phyloP scores from a whole-genome alignment of 2,329 filamentous ascomycete genomes.

The Hirsutella rhossiliensis region DNA sequence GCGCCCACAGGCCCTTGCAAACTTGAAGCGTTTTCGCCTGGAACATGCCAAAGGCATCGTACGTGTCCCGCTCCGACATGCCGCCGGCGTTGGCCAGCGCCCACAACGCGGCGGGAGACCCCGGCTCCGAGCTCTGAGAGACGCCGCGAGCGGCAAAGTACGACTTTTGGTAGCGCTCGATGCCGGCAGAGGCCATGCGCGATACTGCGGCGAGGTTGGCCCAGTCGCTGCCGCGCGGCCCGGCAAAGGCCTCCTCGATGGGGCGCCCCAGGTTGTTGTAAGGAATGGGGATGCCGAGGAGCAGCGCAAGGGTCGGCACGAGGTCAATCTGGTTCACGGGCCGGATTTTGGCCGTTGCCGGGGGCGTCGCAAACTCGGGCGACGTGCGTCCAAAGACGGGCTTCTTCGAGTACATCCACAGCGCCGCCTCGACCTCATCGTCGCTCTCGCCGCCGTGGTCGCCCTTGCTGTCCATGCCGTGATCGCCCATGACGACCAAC shows the following conservation, averaged over 20 bases:
- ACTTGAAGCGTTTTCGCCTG: constrained; percentile 66
- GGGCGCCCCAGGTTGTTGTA: constrained; percentile 92
- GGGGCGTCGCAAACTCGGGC: constrained; percentile 43
- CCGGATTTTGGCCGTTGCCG: constrained; percentile 62
- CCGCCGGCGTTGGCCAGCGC: constrained; percentile 34
- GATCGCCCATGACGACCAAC: constrained; percentile 94
- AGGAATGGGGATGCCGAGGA: constrained; percentile 84
- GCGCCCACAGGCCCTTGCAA: constrained; percentile 80
- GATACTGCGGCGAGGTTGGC: constrained; percentile 67
- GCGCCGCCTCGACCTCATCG: constrained; percentile 83
- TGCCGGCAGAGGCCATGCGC: constrained; percentile 69
- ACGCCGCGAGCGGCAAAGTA: constrained; percentile 66
- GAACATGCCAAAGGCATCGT: constrained; percentile 56
- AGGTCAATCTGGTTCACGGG: constrained; percentile 83
- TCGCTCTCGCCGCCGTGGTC: constrained; percentile 98
- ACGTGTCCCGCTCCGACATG: constrained; percentile 26
- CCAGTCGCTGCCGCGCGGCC: constrained; percentile 56
- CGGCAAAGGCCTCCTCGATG: constrained; percentile 87
- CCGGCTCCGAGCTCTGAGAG: constrained; percentile 40
- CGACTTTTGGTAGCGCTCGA: constrained; percentile 75
- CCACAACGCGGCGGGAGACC: constrained; percentile 28
- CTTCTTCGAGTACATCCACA: constrained; percentile 97
- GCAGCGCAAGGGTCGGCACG: constrained; percentile 78
- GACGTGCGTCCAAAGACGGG: constrained; percentile 70
- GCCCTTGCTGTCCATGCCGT: constrained; percentile 95